Evolutionary conservation across 2,329 filamentous ascomycete species (phyloP).

Genomic region (Microdochium paspali): DNA sequence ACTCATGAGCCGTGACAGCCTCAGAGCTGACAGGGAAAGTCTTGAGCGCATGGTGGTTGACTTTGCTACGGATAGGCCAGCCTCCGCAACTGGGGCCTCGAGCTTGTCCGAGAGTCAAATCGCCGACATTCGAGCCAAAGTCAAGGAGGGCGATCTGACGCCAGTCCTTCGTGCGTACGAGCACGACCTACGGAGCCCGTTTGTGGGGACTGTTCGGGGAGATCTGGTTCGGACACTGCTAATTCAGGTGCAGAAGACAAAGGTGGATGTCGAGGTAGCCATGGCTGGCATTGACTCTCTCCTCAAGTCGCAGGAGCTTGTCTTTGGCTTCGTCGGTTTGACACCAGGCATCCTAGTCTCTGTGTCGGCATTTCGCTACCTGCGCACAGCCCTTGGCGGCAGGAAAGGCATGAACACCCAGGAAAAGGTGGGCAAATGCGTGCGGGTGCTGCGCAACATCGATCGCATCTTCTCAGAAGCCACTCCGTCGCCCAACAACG

Average conservation of each 20-base stretch:
- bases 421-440: constrained; percentile 57
- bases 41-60: constrained; percentile 97
- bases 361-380: constrained; percentile 63
- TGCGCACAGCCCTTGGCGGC: constrained; percentile 59
- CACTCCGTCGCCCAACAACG: constrained; percentile 58
- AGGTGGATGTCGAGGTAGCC: constrained; percentile 93
- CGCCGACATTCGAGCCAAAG: constrained; percentile 64
- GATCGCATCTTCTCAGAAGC: constrained; percentile 69
- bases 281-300: constrained; percentile 93
- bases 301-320: constrained; percentile 89
- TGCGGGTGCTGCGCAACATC: constrained; percentile 77
- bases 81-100: constrained; percentile 38
- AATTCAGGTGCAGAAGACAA: constrained; percentile 97
- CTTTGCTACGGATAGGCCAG: constrained; percentile 77
- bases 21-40: constrained; percentile 83
- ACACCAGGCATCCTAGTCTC: constrained; percentile 89
- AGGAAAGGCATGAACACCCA: constrained; percentile 58
- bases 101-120: constrained; percentile 61
- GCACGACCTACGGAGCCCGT: constrained; percentile 71
- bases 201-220: constrained; percentile 73
- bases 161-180: constrained; percentile 88
- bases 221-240: constrained; percentile 84
- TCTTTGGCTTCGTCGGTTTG: constrained; percentile 94
- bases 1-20: constrained; percentile 88
- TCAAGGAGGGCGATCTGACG: constrained; percentile 86